phyloP scores from a whole-genome alignment of 2,329 filamentous ascomycete species.

The Neocucurbitaria cava region DNA sequence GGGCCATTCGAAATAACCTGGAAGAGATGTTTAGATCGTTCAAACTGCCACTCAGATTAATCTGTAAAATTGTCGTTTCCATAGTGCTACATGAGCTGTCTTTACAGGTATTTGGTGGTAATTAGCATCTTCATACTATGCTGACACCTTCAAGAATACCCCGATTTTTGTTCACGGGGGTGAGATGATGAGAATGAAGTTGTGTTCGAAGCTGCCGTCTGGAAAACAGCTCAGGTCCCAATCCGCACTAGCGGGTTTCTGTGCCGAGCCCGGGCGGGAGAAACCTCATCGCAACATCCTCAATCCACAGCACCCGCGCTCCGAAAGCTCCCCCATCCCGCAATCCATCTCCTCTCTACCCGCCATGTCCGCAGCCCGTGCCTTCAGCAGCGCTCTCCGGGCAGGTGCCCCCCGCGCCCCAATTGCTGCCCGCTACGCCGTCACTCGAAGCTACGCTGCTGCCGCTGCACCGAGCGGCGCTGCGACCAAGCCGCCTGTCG shows the following conservation, averaged over 20 bases:
- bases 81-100: no score
- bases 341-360: conserved; percentile 47
- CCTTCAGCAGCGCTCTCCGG: conserved; percentile 64
- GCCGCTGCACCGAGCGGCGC: conserved; percentile 61
- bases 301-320: conserved; percentile 24
- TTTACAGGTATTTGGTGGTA: no score
- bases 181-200: background rate
- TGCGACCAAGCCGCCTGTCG: conserved; percentile 81
- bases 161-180: no score
- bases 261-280: conserved; percentile 30
- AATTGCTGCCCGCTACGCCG: conserved; percentile 66
- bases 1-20: background rate
- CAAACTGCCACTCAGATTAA: no score
- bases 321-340: conserved; percentile 35
- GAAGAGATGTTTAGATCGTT: no score
- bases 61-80: no score
- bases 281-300: conserved; percentile 33
- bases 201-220: background rate
- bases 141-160: no score
- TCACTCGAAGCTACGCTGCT: conserved; percentile 79
- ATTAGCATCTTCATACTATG: no score
- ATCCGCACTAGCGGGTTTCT: conserved; percentile 18
- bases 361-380: conserved; percentile 64
- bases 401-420: conserved; percentile 63
- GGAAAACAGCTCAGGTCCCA: conserved; percentile 7